These are phyloP conservation scores for Talaromyces pinophilus DNA, from an alignment of 2,329 filamentous ascomycete species.

Conservation along the genomic window DNA sequence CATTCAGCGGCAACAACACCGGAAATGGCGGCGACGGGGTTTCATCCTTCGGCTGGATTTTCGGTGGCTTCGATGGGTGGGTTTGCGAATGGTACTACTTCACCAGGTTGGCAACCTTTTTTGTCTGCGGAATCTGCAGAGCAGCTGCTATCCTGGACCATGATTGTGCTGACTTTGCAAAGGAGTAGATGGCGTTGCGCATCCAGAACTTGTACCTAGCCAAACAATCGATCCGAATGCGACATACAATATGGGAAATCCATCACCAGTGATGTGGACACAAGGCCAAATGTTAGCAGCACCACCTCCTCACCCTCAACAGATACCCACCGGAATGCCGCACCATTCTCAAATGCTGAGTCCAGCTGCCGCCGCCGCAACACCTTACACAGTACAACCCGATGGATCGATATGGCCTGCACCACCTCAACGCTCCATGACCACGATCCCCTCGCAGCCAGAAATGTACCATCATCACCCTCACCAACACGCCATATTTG, in stretches of 20 bases:
- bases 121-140: not conserved
- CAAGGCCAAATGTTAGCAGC: conserved; percentile 29
- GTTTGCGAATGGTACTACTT: conserved; percentile 37
- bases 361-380: conserved; percentile 23
- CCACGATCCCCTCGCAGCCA: conserved; percentile 19
- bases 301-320: conserved; percentile 32
- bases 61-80: conserved; percentile 36
- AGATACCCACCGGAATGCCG: conserved; percentile 32
- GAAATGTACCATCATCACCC: conserved; percentile 29
- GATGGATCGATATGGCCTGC: conserved; percentile 42
- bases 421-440: conserved; percentile 34
- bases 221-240: conserved; percentile 38
- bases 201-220: conserved; percentile 34
- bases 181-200: conserved; percentile 33
- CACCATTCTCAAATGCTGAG: conserved; percentile 36
- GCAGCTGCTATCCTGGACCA: not conserved
- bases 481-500: conserved; percentile 31
- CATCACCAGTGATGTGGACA: conserved; percentile 37
- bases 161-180: not conserved
- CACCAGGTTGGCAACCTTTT: not conserved
- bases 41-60: conserved; percentile 34
- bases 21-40: conserved; percentile 36
- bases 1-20: conserved; percentile 32
- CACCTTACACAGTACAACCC: conserved; percentile 38
- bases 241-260: conserved; percentile 40